Base-by-base conservation (phyloP, 225 moss, liverwort and hornwort genomes). In the Takakia lepidozioides region DNA sequence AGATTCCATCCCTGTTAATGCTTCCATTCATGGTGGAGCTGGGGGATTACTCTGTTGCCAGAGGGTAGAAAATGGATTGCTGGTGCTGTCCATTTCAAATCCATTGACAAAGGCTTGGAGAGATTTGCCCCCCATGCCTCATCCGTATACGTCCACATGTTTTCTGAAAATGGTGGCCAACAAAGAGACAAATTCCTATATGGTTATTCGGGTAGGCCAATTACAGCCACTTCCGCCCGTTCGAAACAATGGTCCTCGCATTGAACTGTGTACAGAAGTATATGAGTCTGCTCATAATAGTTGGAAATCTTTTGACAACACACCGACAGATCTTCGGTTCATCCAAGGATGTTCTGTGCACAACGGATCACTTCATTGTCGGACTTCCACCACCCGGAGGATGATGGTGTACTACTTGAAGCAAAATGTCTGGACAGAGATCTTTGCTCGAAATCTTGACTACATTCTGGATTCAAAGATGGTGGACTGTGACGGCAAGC, bases 121-220 rank as follows among this genome's bases (percentile, higher is more conserved):
- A 14, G 80, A 80, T 53, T 53, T 80, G 9, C 80, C 80, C 22
- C 80, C 80, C 2, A 74, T 71, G 80, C 80, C 80, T 1, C 70
- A 80, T 24, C 47, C 74, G 46, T 74, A 80, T 55, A 71, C 80
- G 0, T 66, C 74, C 14, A 80, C 74, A 3, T 80, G 80, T 55
- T 74, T 80, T 45, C 74, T 80, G 57, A 70, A 74, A 55, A 70
- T 80, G 74, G 46, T 80, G 2, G 57, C 60, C 2, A 17, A 58
- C 20, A 50, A 36, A 3, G 21, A 0, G 10, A 16, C 46, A 20
- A 56, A 59, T 38, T 57, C 19, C 0, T 80, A 80, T 47, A 70
- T 70, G 51, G 63, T 80, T 0, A 56, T 80, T 7, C 80, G 80
- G 1, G 80, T 80, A 0, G 80, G 74, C 23, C 80, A 74, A 40